These are phyloP conservation scores for Phlyctochytrium planicorne DNA, from an alignment of 192 early-diverging fungal genomes.

Conservation along the genomic window DNA sequence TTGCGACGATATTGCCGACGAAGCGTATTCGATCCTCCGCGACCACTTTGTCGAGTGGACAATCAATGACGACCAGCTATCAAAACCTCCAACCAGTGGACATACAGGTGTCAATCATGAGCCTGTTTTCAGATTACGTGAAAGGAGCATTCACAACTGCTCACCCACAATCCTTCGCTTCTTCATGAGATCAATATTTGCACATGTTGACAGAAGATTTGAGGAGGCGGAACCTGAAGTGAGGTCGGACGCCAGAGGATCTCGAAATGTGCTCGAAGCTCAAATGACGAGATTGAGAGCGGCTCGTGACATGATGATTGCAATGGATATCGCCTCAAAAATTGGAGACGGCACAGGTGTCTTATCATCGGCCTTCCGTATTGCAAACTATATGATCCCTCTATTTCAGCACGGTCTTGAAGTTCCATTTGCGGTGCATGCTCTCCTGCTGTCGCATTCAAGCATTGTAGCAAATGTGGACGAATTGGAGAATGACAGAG, in stretches of 20 bases:
- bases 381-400: constrained; percentile 13
- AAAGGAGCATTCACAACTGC: constrained; percentile 13
- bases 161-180: constrained; percentile 14
- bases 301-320: constrained; percentile 28
- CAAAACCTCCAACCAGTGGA: background rate
- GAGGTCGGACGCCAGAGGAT: constrained; percentile 25
- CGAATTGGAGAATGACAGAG: constrained; percentile 26
- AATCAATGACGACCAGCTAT: background rate
- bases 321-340: constrained; percentile 25
- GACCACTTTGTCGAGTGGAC: constrained; percentile 25
- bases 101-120: constrained; percentile 16
- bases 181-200: constrained; percentile 31
- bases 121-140: constrained; percentile 8
- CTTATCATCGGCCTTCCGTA: constrained; percentile 25
- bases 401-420: constrained; percentile 26
- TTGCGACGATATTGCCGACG: constrained; percentile 35
- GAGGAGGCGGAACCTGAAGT: constrained; percentile 21
- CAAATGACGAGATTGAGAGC: constrained; percentile 24
- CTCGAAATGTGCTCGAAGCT: constrained; percentile 9
- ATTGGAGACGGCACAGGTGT: constrained; percentile 25
- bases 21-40: constrained; percentile 13
- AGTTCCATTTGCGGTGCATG: constrained; percentile 24
- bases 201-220: constrained; percentile 28
- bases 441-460: constrained; percentile 25
- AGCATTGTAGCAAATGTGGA: constrained; percentile 21